phyloP scores from a whole-genome alignment of 371 early-diverging fungal genomes.

The Rhizomucor pusillus region DNA sequence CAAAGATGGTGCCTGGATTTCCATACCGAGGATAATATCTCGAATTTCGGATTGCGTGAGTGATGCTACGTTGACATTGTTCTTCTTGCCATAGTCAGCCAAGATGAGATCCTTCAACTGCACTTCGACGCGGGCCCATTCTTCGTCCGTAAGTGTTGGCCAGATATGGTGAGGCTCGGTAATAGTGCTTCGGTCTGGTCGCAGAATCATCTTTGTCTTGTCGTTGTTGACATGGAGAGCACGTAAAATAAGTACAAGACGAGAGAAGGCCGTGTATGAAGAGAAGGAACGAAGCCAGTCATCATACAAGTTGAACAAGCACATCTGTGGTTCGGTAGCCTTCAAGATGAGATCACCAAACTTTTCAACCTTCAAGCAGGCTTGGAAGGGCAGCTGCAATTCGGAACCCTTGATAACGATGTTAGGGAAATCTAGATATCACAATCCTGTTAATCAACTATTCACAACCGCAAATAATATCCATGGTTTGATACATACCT shows the following conservation, averaged over 20 bases:
- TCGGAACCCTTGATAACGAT: slow-evolving; percentile 97
- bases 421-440: slow-evolving; percentile 93
- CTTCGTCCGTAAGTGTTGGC: slow-evolving; percentile 94
- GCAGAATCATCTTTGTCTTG: slow-evolving; percentile 92
- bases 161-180: slow-evolving; percentile 97
- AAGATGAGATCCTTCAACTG: slow-evolving; percentile 96
- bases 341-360: slow-evolving; percentile 96
- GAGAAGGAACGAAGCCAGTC: slow-evolving; percentile 95
- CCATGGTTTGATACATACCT: slow-evolving; percentile 9
- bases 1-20: slow-evolving; percentile 95
- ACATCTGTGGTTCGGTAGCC: slow-evolving; percentile 97
- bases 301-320: slow-evolving; percentile 85
- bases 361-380: slow-evolving; percentile 97
- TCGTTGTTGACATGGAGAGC: slow-evolving; percentile 96
- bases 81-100: slow-evolving; percentile 98
- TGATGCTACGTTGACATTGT: slow-evolving; percentile 96
- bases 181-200: slow-evolving; percentile 90
- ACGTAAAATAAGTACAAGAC: slow-evolving; percentile 94
- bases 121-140: slow-evolving; percentile 98
- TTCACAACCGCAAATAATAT: neutral
- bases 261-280: slow-evolving; percentile 97
- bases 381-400: slow-evolving; percentile 96
- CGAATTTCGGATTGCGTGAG: slow-evolving; percentile 97
- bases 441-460: neutral
- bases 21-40: slow-evolving; percentile 99